Conservation (phyloP, 805 yeast genomes). For the Wickerhamomyces sydowiorum region DNA sequence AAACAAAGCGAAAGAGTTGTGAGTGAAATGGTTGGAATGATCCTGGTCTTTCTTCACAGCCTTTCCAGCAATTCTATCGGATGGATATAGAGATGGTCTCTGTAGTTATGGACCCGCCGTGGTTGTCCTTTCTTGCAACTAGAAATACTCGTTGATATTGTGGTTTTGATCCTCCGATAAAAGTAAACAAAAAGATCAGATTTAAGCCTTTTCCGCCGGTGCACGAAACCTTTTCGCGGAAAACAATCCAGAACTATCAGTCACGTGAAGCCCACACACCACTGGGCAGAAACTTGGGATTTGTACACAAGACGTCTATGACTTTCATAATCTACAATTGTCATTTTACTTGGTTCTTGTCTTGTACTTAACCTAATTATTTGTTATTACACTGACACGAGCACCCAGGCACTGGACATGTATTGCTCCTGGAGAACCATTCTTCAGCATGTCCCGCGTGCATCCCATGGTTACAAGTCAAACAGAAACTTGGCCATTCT, state of each 20-base stretch:
- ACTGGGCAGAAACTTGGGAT: too few relatives aligned
- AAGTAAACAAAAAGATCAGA: neutral
- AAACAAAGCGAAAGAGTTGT: neutral
- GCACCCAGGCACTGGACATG: slow-evolving; percentile 95
- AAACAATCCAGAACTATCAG: neutral
- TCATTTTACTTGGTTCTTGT: neutral
- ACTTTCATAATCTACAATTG: too few relatives aligned
- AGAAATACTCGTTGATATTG: neutral
- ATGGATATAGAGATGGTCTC: too few relatives aligned
- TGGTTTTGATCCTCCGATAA: neutral
- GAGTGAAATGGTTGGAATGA: too few relatives aligned
- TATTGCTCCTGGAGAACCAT: slow-evolving; percentile 84
- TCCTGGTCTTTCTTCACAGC: too few relatives aligned
- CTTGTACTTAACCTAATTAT: slow-evolving; percentile 9
- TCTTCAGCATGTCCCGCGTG: slow-evolving; percentile 95
- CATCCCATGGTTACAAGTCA: slow-evolving; percentile 88
- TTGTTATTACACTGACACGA: slow-evolving; percentile 71
- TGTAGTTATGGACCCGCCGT: too few relatives aligned
- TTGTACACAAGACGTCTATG: too few relatives aligned
- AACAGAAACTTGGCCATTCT: slow-evolving; percentile 89
- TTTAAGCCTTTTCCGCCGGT: neutral
- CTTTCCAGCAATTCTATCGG: too few relatives aligned
- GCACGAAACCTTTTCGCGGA: neutral
- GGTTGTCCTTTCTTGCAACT: neutral
- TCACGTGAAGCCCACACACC: too few relatives aligned